Percentiles rank a stretch among this genome's conserved stretches.
Evolutionary conservation across 2,329 filamentous ascomycete genomes (phyloP).

Genomic region (Ophiostoma novo-ulmi): DNA sequence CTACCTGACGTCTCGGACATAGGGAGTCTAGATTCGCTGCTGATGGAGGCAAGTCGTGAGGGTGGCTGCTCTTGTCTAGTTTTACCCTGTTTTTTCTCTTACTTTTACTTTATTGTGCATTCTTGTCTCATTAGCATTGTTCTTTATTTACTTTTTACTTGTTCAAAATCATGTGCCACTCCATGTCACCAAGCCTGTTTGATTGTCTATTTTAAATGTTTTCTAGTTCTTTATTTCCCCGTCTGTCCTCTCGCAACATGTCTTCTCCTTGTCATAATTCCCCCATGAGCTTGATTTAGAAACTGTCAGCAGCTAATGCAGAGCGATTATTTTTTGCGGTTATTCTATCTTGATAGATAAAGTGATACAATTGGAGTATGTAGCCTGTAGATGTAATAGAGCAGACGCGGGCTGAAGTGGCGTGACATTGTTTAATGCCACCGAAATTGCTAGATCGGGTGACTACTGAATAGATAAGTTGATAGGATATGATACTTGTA

Average conservation of each 20-base stretch:
- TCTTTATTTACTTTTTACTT: neutral
- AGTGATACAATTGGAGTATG: neutral
- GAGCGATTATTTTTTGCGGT: neutral
- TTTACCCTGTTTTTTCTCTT: neutral
- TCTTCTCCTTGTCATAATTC: slow-evolving; percentile 8
- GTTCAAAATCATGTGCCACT: neutral
- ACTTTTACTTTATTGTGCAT: neutral
- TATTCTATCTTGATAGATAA: neutral
- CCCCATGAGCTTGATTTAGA: slow-evolving; percentile 20
- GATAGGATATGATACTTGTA: too few relatives aligned
- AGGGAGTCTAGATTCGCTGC: slow-evolving; percentile 27
- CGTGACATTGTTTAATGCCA: neutral
- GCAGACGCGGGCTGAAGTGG: neutral
- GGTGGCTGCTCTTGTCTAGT: neutral
- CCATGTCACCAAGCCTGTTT: slow-evolving; percentile 1
- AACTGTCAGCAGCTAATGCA: neutral
- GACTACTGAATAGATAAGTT: neutral
- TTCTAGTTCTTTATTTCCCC: slow-evolving; percentile 9
- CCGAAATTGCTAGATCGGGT: neutral
- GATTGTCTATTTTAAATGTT: neutral
- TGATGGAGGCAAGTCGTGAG: neutral
- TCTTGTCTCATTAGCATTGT: neutral
- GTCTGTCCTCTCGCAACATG: neutral
- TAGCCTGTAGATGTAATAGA: neutral
- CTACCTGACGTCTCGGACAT: slow-evolving; percentile 58